Evolutionary conservation across 2,329 filamentous ascomycete species (phyloP).

Genomic region (Hypoxylon rubiginosum): DNA sequence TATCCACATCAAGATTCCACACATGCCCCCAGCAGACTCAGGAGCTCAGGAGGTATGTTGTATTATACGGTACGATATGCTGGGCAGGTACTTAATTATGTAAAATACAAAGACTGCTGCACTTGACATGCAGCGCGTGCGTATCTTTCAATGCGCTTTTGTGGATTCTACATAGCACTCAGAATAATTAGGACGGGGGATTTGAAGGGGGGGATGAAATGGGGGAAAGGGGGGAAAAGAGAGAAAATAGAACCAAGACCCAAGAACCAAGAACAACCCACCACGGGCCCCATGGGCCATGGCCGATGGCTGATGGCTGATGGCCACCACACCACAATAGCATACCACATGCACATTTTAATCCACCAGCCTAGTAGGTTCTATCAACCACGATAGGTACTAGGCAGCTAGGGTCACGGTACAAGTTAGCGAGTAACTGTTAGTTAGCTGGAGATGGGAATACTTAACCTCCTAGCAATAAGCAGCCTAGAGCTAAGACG

Average conservation of each 20-base stretch:
- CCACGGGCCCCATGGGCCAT: slow-evolving; percentile 26
- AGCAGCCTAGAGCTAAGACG: slow-evolving; percentile 26
- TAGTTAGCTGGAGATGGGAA: neutral
- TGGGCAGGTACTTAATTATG: slow-evolving; percentile 22
- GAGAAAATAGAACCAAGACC: neutral
- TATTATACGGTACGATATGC: neutral
- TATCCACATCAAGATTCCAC: slow-evolving; percentile 8
- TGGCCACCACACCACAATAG: slow-evolving; percentile 30
- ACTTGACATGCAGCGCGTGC: slow-evolving; percentile 37
- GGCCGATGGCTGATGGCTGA: slow-evolving; percentile 4
- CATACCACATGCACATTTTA: slow-evolving; percentile 37
- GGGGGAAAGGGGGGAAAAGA: slow-evolving; percentile 16
- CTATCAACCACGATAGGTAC: slow-evolving; percentile 1
- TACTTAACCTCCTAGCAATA: neutral
- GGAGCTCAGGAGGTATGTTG: neutral
- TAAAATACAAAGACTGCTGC: slow-evolving; percentile 8
- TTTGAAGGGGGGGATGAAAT: slow-evolving; percentile 24
- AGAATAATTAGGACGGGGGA: slow-evolving; percentile 30
- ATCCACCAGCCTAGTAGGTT: slow-evolving; percentile 27
- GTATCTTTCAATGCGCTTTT: slow-evolving; percentile 30
- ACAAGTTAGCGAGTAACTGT: neutral
- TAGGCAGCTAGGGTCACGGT: neutral
- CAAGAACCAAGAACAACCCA: slow-evolving; percentile 24
- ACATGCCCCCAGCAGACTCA: slow-evolving; percentile 7
- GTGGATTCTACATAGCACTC: slow-evolving; percentile 32